Evolutionary conservation across 805 yeast genomes (phyloP).

Genomic region (Cyberlindnera lachancei): DNA sequence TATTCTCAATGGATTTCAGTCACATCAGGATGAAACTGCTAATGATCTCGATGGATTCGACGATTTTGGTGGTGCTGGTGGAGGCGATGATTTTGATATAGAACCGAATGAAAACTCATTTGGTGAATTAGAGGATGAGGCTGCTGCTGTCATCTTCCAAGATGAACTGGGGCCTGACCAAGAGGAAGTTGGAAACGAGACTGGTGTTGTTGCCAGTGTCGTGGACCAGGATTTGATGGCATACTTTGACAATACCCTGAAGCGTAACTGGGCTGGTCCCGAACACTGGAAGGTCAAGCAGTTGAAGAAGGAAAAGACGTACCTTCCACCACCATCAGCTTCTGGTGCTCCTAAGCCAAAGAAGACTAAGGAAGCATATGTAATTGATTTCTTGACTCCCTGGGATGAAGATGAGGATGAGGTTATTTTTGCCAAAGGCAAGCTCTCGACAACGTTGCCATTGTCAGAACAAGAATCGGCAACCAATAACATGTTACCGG

Average conservation of each 20-base stretch:
- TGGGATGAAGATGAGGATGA: slow-evolving; percentile 31
- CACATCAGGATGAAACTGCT: slow-evolving; percentile 17
- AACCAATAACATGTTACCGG: slow-evolving; percentile 52
- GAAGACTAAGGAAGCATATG: slow-evolving; percentile 28
- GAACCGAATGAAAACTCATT: slow-evolving; percentile 16
- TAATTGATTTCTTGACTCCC: slow-evolving; percentile 36
- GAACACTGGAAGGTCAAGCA: slow-evolving; percentile 84
- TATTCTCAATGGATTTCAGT: slow-evolving; percentile 9
- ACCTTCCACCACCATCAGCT: neutral
- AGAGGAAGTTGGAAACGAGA: slow-evolving; percentile 15
- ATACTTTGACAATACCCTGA: slow-evolving; percentile 69
- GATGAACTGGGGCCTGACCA: slow-evolving; percentile 11
- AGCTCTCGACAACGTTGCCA: slow-evolving; percentile 31
- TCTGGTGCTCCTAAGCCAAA: slow-evolving; percentile 14
- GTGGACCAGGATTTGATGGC: slow-evolving; percentile 65
- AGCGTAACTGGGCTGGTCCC: slow-evolving; percentile 80
- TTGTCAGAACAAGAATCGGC: slow-evolving; percentile 33
- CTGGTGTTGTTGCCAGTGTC: slow-evolving; percentile 23
- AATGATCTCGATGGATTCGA: slow-evolving; percentile 11
- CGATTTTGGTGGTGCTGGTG: slow-evolving; percentile 20
- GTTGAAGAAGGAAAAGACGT: slow-evolving; percentile 32
- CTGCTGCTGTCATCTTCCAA: slow-evolving; percentile 17
- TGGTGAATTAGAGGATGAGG: slow-evolving; percentile 19
- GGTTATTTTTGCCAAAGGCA: slow-evolving; percentile 33
- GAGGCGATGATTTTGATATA: slow-evolving; percentile 13